Evolutionary conservation across 768 basidiomycete species (phyloP), one percentile per base, ranked within the genome.

Genomic region (Amanita molliuscula): DNA sequence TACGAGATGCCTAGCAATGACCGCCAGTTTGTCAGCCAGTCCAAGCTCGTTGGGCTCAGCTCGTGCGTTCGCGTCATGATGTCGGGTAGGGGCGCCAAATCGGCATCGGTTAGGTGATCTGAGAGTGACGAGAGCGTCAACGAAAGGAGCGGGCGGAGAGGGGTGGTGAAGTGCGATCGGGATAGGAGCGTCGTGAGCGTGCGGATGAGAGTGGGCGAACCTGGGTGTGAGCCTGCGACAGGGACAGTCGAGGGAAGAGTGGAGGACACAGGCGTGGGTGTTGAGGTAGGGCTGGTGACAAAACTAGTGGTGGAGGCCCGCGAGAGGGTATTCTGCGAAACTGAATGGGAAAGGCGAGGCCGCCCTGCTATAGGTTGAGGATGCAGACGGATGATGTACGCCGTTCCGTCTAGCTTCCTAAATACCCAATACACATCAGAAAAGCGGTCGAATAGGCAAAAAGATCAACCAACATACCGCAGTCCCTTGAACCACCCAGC

Each of bases 21-120:
- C 5, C 26, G 61, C 87, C 87, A 88, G 58, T 82, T 81, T 15
- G 65, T 65, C 23, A 88, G 62, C 87, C 87, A 90, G 4, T 79
- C 74, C 0, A 81, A 77, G 1, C 81, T 79, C 9, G 82, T 82
- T 1, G 87, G 87, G 2, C 78, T 81, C 28, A 88, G 70, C 43
- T 79, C 76, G 34, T 41, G 40, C 49, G 35, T 43, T 8, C 33
- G 78, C 33, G 72, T 67, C 81, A 90, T 84, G 47, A 78, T 65
- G 9, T 59, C 58, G 6, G 86, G 77, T 2, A 88, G 69, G 46
- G 73, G 73, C 0, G 79, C 75, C 0, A 84, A 83, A 59, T 88
- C 82, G 13, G 61, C 58, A 54, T 90, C 88, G 2, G 79, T 73
- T 21, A 90, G 69, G 58, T 88, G 78, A n/a, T 78, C 74, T 20